Evolutionary conservation across 2,329 filamentous ascomycete genomes (phyloP).

Genomic region (Cadophora sp.): DNA sequence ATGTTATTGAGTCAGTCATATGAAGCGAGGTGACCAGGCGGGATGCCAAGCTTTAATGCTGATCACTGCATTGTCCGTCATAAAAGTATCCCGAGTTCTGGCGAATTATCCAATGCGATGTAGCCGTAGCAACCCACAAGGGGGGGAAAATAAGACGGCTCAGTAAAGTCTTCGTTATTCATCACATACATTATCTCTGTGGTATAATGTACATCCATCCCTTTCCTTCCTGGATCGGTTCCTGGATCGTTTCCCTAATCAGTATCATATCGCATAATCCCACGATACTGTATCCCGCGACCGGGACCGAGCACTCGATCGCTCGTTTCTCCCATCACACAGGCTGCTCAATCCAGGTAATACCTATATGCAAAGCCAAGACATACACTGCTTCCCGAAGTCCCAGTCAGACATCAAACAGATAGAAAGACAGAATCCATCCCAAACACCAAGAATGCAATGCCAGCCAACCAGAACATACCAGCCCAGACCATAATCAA

Average conservation of each 20-base stretch:
- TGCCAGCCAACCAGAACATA: background rate
- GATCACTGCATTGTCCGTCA: no score
- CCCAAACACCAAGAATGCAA: conserved; percentile 6
- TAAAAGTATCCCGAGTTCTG: background rate
- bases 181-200: conserved; percentile 6
- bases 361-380: background rate
- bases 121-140: no score
- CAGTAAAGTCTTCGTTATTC: conserved; percentile 2
- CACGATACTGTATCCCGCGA: no score
- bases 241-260: background rate
- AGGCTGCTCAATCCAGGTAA: background rate
- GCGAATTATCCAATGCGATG: background rate
- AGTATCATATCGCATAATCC: background rate
- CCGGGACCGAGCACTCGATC: no score
- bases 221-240: background rate
- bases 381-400: background rate
- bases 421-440: background rate
- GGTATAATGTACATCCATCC: background rate
- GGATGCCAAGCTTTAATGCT: no score
- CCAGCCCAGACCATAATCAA: background rate
- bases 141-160: background rate
- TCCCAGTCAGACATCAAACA: background rate
- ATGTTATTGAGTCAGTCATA: no score
- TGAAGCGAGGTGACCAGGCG: no score
- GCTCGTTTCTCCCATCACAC: background rate